Percentiles rank a stretch among this genome's conserved stretches.
Evolutionary conservation across 2,329 filamentous ascomycete species (phyloP).

Genomic region (Chalara sp.): DNA sequence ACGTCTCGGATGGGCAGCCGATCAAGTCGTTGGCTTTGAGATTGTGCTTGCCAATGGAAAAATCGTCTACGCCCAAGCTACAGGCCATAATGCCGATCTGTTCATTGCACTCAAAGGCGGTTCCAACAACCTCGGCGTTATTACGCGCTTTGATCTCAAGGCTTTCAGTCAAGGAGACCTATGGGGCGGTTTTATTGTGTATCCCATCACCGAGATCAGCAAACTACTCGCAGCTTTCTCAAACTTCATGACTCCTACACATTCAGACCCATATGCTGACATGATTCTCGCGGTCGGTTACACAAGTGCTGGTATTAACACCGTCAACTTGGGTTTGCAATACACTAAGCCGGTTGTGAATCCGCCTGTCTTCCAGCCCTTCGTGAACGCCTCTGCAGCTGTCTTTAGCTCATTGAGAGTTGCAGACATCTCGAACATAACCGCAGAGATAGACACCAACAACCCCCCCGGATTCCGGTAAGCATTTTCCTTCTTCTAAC

Average conservation of each 20-base stretch:
- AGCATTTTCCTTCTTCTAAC: too few relatives aligned
- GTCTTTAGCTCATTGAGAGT: too few relatives aligned
- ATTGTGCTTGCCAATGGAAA: constrained; percentile 27
- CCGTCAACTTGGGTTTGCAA: background rate
- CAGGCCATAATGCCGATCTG: constrained; percentile 37
- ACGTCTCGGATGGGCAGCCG: constrained; percentile 9
- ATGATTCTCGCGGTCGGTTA: constrained; percentile 1
- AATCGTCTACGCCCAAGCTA: constrained; percentile 37
- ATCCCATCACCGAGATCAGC: background rate
- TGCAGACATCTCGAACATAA: too few relatives aligned
- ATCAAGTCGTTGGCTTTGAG: constrained; percentile 13
- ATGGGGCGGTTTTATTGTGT: background rate
- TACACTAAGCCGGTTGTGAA: constrained; percentile 1
- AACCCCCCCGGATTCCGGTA: too few relatives aligned
- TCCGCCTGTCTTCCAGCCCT: background rate
- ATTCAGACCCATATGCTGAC: constrained; percentile 1
- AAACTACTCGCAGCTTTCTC: background rate
- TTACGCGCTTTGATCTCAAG: background rate
- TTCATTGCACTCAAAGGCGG: constrained; percentile 35
- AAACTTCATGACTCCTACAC: background rate
- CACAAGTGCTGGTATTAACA: background rate
- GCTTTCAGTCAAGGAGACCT: background rate
- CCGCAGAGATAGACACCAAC: too few relatives aligned
- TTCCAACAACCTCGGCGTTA: background rate
- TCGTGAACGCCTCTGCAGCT: background rate